Percentiles rank a stretch among this genome's conserved stretches.
phyloP scores from a whole-genome alignment of 2,329 filamentous ascomycete genomes.

The Mycocentrospora acerina region DNA sequence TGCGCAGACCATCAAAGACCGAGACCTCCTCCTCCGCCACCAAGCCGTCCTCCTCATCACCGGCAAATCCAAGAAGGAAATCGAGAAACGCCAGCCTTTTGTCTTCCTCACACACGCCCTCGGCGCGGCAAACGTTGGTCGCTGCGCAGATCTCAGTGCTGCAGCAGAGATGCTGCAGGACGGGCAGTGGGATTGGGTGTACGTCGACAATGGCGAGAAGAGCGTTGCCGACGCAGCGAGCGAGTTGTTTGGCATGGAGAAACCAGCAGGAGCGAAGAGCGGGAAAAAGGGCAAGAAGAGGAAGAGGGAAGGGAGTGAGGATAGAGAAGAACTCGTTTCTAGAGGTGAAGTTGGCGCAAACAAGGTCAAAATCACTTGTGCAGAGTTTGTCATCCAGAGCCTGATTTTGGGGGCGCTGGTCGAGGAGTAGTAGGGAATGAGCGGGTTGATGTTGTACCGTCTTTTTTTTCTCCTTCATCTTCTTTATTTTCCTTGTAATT shows the following conservation, averaged over 20 bases:
- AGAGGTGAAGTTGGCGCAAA: conserved; percentile 46
- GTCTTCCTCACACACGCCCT: conserved; percentile 78
- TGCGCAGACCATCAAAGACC: conserved; percentile 24
- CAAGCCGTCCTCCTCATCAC: conserved; percentile 73
- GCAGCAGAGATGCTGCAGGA: conserved; percentile 62
- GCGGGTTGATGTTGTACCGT: too few species aligned
- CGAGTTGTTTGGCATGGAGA: conserved; percentile 46
- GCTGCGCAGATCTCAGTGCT: conserved; percentile 65
- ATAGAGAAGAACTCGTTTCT: conserved; percentile 24
- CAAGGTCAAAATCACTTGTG: conserved; percentile 68
- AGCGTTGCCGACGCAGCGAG: conserved; percentile 57
- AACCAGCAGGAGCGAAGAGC: conserved; percentile 30
- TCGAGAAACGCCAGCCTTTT: conserved; percentile 69
- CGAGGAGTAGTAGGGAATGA: conserved; percentile 50
- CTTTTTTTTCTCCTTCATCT: too few species aligned
- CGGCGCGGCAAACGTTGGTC: conserved; percentile 67
- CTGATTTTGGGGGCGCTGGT: conserved; percentile 81
- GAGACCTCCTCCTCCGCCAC: conserved; percentile 65
- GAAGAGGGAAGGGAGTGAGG: conserved; percentile 42
- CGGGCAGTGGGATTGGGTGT: conserved; percentile 74
- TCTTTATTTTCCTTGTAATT: too few species aligned
- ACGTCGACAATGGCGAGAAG: conserved; percentile 69
- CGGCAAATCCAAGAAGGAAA: conserved; percentile 61
- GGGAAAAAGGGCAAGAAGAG: conserved; percentile 45
- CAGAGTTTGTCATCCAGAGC: conserved; percentile 90